phyloP scores from a whole-genome alignment of 2,329 filamentous ascomycete species.

The Metarhizium album region DNA sequence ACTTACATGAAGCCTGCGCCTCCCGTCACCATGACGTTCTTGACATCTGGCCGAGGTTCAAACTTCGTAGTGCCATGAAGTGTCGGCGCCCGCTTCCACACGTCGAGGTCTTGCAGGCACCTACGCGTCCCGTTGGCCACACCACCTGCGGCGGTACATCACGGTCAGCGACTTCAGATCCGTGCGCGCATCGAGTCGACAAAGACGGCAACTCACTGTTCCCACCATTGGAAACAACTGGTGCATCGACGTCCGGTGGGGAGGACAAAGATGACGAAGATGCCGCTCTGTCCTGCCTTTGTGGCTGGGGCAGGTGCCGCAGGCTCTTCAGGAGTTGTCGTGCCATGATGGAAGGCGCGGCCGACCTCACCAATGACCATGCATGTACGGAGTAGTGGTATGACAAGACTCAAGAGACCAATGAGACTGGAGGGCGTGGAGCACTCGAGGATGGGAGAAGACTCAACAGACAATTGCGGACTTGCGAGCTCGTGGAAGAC shows the following conservation, averaged over 20 bases:
- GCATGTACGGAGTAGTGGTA: too few species aligned
- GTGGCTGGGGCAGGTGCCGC: conserved; percentile 5
- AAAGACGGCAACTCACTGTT: conserved; percentile 7
- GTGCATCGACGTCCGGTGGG: conserved; percentile 1
- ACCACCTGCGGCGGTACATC: not conserved
- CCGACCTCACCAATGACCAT: conserved; percentile 1
- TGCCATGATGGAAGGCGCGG: conserved; percentile 8
- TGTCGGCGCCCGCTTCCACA: conserved; percentile 63
- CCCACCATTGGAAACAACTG: not conserved
- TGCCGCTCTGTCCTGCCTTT: not conserved
- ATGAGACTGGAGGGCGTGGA: not conserved
- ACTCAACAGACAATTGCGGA: not conserved
- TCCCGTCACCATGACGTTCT: conserved; percentile 75
- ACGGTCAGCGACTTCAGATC: not conserved
- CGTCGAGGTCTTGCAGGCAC: conserved; percentile 47
- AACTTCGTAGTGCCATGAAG: conserved; percentile 61
- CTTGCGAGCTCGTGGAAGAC: too few species aligned
- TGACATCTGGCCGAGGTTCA: conserved; percentile 55
- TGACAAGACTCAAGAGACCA: not conserved
- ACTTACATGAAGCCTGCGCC: conserved; percentile 78
- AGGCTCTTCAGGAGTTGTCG: conserved; percentile 7
- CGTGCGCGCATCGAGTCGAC: not conserved
- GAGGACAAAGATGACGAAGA: not conserved
- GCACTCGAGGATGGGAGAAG: too few species aligned
- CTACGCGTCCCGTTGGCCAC: conserved; percentile 20